These are phyloP conservation scores for Ettlia oleoabundans DNA, from an alignment of 139 green algal genomes.

Conservation along the genomic window DNA sequence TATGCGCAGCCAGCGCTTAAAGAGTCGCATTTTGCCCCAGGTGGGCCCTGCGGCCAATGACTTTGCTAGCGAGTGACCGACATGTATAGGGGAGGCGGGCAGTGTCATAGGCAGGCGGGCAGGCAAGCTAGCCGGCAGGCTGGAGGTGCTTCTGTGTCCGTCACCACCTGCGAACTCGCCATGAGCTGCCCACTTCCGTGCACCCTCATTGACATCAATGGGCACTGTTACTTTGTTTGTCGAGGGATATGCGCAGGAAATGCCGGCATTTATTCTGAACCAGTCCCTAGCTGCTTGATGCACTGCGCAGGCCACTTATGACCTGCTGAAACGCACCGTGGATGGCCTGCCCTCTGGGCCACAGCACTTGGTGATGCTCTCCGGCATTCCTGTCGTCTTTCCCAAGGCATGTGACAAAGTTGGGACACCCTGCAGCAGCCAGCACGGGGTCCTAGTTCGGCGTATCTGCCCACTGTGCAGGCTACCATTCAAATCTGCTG, in stretches of 20 bases:
- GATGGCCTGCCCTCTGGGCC: slow-evolving; percentile 19
- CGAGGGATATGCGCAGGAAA: no score
- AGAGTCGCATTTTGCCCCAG: slow-evolving; percentile 46
- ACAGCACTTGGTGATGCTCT: slow-evolving; percentile 53
- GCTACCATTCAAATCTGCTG: neutral
- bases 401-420: slow-evolving; percentile 36
- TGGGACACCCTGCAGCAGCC: neutral
- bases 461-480: neutral
- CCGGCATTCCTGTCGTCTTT: slow-evolving; percentile 51
- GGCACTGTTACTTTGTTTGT: no score
- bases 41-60: neutral
- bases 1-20: slow-evolving; percentile 51
- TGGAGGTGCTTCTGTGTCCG: no score
- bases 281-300: neutral
- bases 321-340: slow-evolving; percentile 5
- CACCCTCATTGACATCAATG: no score
- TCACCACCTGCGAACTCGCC: no score
- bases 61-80: neutral
- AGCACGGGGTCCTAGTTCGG: neutral
- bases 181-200: no score
- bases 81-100: no score
- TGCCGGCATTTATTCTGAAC: no score
- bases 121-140: neutral
- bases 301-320: neutral
- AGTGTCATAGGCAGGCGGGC: no score